phyloP scores from a whole-genome alignment of 23 red algal genomes.

The Cyanidiococcus yangmingshanensis region DNA sequence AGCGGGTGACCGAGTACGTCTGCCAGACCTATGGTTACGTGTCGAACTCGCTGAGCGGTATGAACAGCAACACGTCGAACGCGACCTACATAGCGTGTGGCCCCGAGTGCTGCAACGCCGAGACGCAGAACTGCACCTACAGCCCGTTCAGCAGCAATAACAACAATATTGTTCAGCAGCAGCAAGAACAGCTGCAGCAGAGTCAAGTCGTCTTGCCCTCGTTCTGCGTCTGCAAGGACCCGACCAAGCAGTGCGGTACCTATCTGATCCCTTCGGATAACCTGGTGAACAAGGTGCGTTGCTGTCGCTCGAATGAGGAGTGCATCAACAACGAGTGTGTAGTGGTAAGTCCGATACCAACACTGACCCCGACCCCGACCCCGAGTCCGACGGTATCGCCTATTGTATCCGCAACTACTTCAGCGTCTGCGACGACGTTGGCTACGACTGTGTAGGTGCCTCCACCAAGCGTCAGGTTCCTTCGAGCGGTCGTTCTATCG shows the following conservation, averaged over 20 bases:
- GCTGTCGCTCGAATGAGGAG: neutral
- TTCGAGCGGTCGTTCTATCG: too few species aligned
- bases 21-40: neutral
- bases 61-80: neutral
- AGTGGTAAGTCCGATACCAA: neutral
- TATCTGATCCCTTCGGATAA: constrained; percentile 19
- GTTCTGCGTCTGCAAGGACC: constrained; percentile 20
- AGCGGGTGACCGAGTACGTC: constrained; percentile 4
- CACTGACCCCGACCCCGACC: neutral
- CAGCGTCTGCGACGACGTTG: neutral
- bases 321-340: constrained; percentile 13
- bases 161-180: too few species aligned
- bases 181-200: neutral
- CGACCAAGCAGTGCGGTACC: neutral
- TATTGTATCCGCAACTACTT: neutral
- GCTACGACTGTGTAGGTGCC: too few species aligned
- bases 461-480: too few species aligned
- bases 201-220: neutral
- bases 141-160: neutral
- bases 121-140: constrained; percentile 15
- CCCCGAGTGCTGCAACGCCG: constrained; percentile 18
- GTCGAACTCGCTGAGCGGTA: constrained; percentile 3
- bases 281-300: constrained; percentile 20
- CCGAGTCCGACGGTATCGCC: too few species aligned
- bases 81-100: constrained; percentile 2